Percentiles rank a stretch among this genome's conserved stretches.
phyloP scores from a whole-genome alignment of 345 rosid genomes.

The Syzygium aromaticum region DNA sequence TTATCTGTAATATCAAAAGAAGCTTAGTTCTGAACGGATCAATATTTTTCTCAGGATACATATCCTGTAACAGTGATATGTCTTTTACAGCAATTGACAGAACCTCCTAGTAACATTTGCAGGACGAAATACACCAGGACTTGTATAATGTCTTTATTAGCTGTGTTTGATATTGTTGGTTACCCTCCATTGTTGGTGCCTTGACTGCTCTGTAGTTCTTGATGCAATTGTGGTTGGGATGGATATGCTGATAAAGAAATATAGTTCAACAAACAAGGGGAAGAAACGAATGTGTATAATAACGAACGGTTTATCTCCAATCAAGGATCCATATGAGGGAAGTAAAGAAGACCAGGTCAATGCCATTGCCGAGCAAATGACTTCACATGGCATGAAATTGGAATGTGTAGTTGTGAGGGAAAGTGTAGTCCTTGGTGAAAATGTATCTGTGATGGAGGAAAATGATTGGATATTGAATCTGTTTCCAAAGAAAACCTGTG shows the following conservation, averaged over 20 bases:
- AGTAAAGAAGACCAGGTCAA: slow-evolving; percentile 75
- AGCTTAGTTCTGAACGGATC: background rate
- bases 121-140: background rate
- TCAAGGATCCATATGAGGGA: slow-evolving; percentile 73
- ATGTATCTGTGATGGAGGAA: slow-evolving; percentile 44
- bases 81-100: background rate
- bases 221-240: slow-evolving; percentile 92
- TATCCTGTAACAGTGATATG: background rate
- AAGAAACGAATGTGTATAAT: slow-evolving; percentile 79
- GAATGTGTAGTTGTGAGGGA: slow-evolving; percentile 62
- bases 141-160: background rate
- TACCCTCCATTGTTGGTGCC: slow-evolving; percentile 12
- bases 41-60: background rate
- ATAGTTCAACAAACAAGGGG: slow-evolving; percentile 49
- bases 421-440: slow-evolving; percentile 13
- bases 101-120: background rate
- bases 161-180: background rate
- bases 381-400: slow-evolving; percentile 57
- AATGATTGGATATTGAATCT: slow-evolving; percentile 63
- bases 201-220: slow-evolving; percentile 63
- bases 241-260: slow-evolving; percentile 87
- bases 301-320: slow-evolving; percentile 59
- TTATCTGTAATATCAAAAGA: background rate
- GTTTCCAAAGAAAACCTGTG: slow-evolving; percentile 43
- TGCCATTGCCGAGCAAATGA: slow-evolving; percentile 59